Conservation (phyloP, 352 stramenopile genomes). For the Pilasporangium apinafurcum region DNA sequence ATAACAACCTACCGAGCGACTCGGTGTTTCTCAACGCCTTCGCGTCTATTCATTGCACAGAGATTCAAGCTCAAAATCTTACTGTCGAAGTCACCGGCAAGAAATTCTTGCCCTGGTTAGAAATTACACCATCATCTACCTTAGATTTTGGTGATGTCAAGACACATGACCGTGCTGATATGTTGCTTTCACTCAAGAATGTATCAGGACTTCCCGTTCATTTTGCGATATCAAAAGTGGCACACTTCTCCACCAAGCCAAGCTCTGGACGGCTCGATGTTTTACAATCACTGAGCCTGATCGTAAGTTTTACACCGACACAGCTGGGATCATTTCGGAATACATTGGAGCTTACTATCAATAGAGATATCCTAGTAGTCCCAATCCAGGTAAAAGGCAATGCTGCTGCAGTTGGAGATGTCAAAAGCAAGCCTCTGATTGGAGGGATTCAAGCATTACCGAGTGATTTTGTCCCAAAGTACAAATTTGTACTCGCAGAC, state of each 20-base stretch:
- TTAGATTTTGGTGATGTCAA: conserved; percentile 84
- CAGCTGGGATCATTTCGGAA: conserved; percentile 79
- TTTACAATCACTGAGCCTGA: conserved; percentile 81
- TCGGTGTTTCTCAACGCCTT: conserved; percentile 49
- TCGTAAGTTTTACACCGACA: conserved; percentile 85
- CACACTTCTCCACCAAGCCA: conserved; percentile 78
- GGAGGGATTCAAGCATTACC: conserved; percentile 67
- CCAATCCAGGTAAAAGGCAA: conserved; percentile 60
- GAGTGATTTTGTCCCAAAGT: conserved; percentile 80
- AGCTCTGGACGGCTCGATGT: conserved; percentile 65
- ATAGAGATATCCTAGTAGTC: conserved; percentile 37
- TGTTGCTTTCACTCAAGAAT: conserved; percentile 84
- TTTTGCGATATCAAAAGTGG: conserved; percentile 57
- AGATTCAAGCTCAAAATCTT: conserved; percentile 63
- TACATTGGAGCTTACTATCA: conserved; percentile 35
- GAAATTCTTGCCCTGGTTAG: conserved; percentile 41
- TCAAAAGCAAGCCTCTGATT: conserved; percentile 22
- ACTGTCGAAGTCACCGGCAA: conserved; percentile 71
- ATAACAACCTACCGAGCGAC: conserved; percentile 12
- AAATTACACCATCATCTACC: conserved; percentile 23
- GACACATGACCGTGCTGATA: conserved; percentile 73
- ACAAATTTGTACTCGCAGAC: conserved; percentile 85
- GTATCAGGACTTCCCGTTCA: conserved; percentile 49
- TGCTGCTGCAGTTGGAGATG: conserved; percentile 44
- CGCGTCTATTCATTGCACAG: conserved; percentile 61